A percentile compares a stretch with the other conserved stretches of the same genome.
These are phyloP conservation scores for Dacryopinax primogenitus DNA, from an alignment of 768 basidiomycete species.

Conservation along the genomic window DNA sequence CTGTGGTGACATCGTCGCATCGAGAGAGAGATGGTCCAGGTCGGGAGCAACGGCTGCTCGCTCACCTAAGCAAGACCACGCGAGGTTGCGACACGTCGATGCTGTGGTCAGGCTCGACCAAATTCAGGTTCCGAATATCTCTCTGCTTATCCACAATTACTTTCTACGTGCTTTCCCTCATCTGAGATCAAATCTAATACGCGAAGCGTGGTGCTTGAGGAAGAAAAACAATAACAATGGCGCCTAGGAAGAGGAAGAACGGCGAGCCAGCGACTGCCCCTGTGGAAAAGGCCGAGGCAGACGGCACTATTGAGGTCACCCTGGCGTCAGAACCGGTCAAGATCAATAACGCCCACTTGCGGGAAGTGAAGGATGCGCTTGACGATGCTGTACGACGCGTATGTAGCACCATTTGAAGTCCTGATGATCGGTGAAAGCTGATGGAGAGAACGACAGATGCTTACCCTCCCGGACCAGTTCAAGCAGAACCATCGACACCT, in stretches of 20 bases:
- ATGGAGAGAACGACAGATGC: conserved; percentile 40
- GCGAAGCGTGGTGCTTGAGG: no score
- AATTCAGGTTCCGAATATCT: no score
- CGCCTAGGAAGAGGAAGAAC: conserved; percentile 9
- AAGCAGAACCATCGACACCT: conserved; percentile 78
- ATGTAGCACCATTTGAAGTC: conserved; percentile 21
- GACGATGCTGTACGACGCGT: conserved; percentile 90
- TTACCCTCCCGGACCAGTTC: conserved; percentile 69
- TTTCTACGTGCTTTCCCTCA: no score
- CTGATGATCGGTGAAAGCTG: not conserved
- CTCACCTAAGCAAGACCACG: no score
- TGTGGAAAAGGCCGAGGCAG: not conserved
- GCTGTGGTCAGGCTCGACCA: no score
- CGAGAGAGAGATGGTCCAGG: no score
- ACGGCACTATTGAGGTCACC: not conserved
- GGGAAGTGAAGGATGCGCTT: conserved; percentile 42
- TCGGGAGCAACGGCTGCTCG: no score
- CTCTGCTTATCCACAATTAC: no score
- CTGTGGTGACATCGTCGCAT: no score
- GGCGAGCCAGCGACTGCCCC: not conserved
- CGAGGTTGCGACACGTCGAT: no score
- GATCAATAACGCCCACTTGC: conserved; percentile 40
- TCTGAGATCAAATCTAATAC: no score
- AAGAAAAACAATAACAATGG: no score
- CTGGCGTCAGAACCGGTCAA: conserved; percentile 31